Evolutionary conservation across 1,284 basidiomycete genomes (phyloP), one percentile per base, ranked within the genome.

Genomic region (Jaminaea rosea): DNA sequence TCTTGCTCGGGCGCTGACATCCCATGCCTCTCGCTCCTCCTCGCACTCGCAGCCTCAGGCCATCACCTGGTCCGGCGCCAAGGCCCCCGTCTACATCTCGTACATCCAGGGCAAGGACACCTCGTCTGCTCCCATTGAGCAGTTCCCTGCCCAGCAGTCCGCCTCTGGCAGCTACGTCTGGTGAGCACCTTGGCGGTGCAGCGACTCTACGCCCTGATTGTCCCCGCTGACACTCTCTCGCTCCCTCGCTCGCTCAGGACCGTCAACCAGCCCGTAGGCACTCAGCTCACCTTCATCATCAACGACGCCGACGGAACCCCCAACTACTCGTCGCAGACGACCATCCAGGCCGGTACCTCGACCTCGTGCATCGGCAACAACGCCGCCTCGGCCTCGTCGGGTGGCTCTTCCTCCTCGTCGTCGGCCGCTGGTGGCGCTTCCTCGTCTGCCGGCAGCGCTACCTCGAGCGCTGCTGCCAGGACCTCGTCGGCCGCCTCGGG

Each of bases 191-290:
- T 36, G 6, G 3, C 4, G 9, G 34, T 10, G 10, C 21, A 10
- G n/a, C 21, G 34, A 21, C 34, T 36, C 34, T 15, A 36, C 21
- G 4, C 34, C n/a, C 21, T 10, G 4, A 36, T 10, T 36, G 34
- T n/a, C 34, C 10, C 34, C 34, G n/a, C 10, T 32, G 31, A 10
- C n/a, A n/a, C 34, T 36, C 34, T 36, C 9, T 21, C 10, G 10
- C 10, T 21, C 34, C 9, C 9, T 36, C 9, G 34, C 34, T 15
- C 34, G n/a, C 34, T n/a, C 10, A 36, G 34, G 13, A 63, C 44
- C 44, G 69, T 72, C 53, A 61, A 73, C 62, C 27, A 74, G 37
- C 47, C 65, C 39, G 47, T 62, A 4, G 72, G 72, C 37, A 72
- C 70, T 36, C 55, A 55, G 44, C 58, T 73, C 49, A 74, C 72